Conservation (phyloP, 169 alveolate genomes). For the Plasmodium fragile region DNA sequence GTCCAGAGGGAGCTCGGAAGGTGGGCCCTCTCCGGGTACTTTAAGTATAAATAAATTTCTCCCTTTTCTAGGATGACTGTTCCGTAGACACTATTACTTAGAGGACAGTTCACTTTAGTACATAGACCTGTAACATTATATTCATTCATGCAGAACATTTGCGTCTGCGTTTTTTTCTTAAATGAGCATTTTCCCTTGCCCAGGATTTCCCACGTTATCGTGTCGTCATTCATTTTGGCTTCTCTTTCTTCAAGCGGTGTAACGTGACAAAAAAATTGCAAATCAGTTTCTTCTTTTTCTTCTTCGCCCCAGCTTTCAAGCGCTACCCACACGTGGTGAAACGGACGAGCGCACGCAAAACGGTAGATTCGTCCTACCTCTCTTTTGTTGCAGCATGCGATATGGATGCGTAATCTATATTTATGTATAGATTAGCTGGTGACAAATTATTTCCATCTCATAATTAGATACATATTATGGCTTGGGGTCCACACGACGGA, state of each 20-base stretch:
- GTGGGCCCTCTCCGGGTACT: conserved; percentile 98
- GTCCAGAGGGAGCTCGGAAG: conserved; percentile 98
- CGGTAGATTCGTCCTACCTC: neutral
- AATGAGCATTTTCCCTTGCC: conserved; percentile 70
- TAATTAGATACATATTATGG: neutral
- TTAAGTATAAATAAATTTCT: conserved; percentile 93
- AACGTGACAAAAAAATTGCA: neutral
- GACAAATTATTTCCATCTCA: neutral
- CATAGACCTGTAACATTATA: conserved; percentile 99
- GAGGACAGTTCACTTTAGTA: conserved; percentile 97
- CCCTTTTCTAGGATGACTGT: conserved; percentile 96
- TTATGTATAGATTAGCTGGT: neutral
- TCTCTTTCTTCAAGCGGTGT: neutral
- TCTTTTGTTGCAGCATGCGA: neutral
- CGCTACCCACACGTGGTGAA: neutral
- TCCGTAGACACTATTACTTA: conserved; percentile 97
- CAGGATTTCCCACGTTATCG: conserved; percentile 74
- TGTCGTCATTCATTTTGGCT: conserved; percentile 47
- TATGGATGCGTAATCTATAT: neutral
- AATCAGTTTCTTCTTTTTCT: neutral
- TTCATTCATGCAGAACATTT: conserved; percentile 83
- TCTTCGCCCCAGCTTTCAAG: neutral
- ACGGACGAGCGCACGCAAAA: neutral
- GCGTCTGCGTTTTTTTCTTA: conserved; percentile 77
- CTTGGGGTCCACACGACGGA: neutral